Evolutionary conservation across 139 green algal genomes (phyloP).

Genomic region (Tetraselmis striata): DNA sequence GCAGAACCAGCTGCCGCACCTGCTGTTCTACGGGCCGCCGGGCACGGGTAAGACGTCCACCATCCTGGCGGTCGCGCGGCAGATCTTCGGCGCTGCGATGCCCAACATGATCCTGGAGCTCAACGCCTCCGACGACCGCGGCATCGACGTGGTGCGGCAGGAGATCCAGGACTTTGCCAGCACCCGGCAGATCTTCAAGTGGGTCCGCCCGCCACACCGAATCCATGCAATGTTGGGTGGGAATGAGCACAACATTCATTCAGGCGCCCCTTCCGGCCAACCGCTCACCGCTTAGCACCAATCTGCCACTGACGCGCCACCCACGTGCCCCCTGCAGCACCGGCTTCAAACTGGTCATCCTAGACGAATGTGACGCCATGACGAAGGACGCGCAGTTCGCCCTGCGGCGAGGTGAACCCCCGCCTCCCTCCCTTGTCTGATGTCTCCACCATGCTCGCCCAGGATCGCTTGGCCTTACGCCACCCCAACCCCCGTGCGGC

Average conservation of each 20-base stretch:
- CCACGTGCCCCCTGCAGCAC: too few species aligned
- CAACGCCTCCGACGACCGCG: conserved; percentile 93
- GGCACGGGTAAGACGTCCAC: conserved; percentile 98
- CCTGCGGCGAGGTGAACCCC: conserved; percentile 73
- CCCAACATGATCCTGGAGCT: conserved; percentile 89
- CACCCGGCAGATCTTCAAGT: conserved; percentile 87
- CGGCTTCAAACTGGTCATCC: conserved; percentile 90
- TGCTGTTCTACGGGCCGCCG: conserved; percentile 96
- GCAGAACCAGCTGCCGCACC: conserved; percentile 84
- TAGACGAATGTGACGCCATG: conserved; percentile 99
- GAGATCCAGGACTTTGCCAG: conserved; percentile 96
- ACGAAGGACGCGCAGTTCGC: conserved; percentile 96
- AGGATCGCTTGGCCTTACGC: too few species aligned
- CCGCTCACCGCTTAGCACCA: too few species aligned
- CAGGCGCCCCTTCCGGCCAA: too few species aligned
- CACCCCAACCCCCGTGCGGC: too few species aligned
- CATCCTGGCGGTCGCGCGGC: conserved; percentile 83
- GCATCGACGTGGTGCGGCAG: conserved; percentile 89
- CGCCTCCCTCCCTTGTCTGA: background rate
- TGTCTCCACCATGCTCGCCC: background rate
- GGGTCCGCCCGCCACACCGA: too few species aligned
- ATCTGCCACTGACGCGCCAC: too few species aligned
- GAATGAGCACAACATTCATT: too few species aligned
- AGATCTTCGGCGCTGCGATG: conserved; percentile 80
- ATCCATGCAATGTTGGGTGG: background rate